Evolutionary conservation across 78 protist species (phyloP).

Genomic region (Ministeria vibrans): DNA sequence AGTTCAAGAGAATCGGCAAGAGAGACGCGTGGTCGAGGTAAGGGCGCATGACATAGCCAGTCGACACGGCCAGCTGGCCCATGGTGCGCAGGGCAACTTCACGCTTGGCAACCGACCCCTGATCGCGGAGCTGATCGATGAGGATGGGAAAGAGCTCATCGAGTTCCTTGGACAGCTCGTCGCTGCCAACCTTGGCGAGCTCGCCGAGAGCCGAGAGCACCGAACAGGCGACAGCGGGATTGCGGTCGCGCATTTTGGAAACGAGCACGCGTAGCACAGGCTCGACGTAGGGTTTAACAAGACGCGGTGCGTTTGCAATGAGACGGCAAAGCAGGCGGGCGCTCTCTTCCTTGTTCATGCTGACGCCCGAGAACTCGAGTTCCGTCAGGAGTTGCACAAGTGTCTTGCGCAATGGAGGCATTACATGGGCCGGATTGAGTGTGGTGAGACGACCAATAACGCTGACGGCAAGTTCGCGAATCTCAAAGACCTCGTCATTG

Average conservation of each 20-base stretch:
- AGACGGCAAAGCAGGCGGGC: conserved; percentile 68
- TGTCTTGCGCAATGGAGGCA: conserved; percentile 87
- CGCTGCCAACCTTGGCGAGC: conserved; percentile 73
- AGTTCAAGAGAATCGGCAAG: conserved; percentile 42
- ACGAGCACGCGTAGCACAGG: conserved; percentile 63
- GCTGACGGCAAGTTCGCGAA: conserved; percentile 65
- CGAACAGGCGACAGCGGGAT: conserved; percentile 44
- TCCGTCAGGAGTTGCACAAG: conserved; percentile 85
- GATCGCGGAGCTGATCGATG: conserved; percentile 80
- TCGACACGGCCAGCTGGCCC: conserved; percentile 67
- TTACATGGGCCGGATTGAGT: conserved; percentile 88
- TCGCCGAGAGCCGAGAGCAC: conserved; percentile 76
- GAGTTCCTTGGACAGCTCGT: conserved; percentile 47
- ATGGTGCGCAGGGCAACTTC: conserved; percentile 74
- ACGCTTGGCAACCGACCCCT: conserved; percentile 31
- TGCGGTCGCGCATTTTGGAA: conserved; percentile 40
- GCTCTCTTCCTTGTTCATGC: conserved; percentile 20
- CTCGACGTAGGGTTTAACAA: conserved; percentile 80
- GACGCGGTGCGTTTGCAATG: conserved; percentile 43
- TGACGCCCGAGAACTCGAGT: conserved; percentile 41
- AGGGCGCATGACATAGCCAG: conserved; percentile 84
- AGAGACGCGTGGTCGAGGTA: conserved; percentile 70
- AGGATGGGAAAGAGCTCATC: conserved; percentile 70
- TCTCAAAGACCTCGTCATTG: conserved; percentile 71
- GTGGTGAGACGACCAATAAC: conserved; percentile 79